These are phyloP conservation scores for Neurospora sp. DNA, from an alignment of 495 filamentous ascomycete genomes.

Conservation along the genomic window DNA sequence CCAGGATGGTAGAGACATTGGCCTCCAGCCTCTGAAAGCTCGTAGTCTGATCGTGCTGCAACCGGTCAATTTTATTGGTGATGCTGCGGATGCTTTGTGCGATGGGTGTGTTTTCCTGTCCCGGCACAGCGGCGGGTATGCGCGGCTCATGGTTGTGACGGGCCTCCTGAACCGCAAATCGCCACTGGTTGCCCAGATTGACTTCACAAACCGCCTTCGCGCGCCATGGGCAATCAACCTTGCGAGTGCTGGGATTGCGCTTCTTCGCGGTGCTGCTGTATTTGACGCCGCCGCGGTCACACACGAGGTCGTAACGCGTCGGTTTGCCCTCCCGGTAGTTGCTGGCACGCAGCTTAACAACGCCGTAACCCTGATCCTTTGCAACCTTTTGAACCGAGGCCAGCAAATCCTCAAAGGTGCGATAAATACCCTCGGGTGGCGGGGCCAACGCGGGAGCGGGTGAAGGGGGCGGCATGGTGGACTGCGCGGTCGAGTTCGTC, in stretches of 20 bases:
- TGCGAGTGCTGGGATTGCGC: conserved; percentile 42
- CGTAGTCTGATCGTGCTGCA: conserved; percentile 32
- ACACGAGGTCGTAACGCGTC: conserved; percentile 41
- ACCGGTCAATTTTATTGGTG: conserved; percentile 39
- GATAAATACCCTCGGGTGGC: conserved; percentile 38
- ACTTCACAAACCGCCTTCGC: conserved; percentile 45
- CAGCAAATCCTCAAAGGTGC: conserved; percentile 36
- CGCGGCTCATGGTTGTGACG: conserved; percentile 43
- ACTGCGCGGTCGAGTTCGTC: conserved; percentile 14
- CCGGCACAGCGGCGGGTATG: conserved; percentile 27
- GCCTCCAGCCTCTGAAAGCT: conserved; percentile 20
- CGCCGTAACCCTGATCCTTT: conserved; percentile 40
- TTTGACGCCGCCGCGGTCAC: conserved; percentile 43
- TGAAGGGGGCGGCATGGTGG: conserved; percentile 24
- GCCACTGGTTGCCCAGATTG: conserved; percentile 40
- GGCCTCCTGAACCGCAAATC: conserved; percentile 35
- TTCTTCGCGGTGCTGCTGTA: conserved; percentile 45
- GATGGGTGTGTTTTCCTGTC: conserved; percentile 35
- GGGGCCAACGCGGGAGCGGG: conserved; percentile 29
- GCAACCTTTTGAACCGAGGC: conserved; percentile 31
- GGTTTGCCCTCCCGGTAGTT: conserved; percentile 43
- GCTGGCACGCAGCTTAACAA: conserved; percentile 41
- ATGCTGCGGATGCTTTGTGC: conserved; percentile 36
- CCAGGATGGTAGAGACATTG: conserved; percentile 6
- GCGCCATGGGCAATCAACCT: conserved; percentile 42